phyloP scores from a whole-genome alignment of 2,329 filamentous ascomycete genomes.

The Fusarium siculi region DNA sequence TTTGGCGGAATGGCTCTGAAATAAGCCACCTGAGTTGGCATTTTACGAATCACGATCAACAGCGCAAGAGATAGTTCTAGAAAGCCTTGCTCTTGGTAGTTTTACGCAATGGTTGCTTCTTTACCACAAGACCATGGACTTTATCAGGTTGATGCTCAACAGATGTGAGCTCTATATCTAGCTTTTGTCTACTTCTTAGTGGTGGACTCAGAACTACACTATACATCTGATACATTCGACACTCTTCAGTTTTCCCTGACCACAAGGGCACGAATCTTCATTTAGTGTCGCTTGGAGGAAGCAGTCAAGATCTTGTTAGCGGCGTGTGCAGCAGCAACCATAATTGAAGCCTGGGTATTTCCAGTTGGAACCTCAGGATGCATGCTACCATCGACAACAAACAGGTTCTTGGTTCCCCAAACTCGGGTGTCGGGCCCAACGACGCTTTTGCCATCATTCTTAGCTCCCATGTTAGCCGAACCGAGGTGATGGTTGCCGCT shows the following conservation, averaged over 20 bases:
- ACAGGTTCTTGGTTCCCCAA: conserved; percentile 47
- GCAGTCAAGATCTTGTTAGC: conserved; percentile 35
- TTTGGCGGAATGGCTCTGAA: conserved; percentile 62
- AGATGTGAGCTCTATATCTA: background rate
- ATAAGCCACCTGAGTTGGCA: conserved; percentile 17
- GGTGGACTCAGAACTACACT: background rate
- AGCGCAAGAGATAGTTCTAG: conserved; percentile 3
- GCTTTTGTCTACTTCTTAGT: background rate
- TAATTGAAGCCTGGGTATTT: conserved; percentile 41
- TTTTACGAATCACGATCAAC: conserved; percentile 27
- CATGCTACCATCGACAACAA: conserved; percentile 47
- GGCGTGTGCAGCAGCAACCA: conserved; percentile 43
- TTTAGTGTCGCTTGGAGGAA: background rate
- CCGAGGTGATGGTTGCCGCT: conserved; percentile 48
- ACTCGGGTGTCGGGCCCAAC: conserved; percentile 48
- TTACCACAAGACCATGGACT: background rate
- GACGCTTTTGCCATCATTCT: conserved; percentile 47
- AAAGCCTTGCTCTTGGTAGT: background rate
- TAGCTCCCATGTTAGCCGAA: conserved; percentile 45
- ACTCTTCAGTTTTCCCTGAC: background rate
- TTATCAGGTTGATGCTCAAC: background rate
- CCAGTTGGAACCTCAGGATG: conserved; percentile 46
- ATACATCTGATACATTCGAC: background rate
- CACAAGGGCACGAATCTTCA: background rate
- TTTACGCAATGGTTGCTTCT: background rate